Base-by-base conservation (phyloP, 2,329 filamentous ascomycete species). In the Scolecobasidium constrictum region DNA sequence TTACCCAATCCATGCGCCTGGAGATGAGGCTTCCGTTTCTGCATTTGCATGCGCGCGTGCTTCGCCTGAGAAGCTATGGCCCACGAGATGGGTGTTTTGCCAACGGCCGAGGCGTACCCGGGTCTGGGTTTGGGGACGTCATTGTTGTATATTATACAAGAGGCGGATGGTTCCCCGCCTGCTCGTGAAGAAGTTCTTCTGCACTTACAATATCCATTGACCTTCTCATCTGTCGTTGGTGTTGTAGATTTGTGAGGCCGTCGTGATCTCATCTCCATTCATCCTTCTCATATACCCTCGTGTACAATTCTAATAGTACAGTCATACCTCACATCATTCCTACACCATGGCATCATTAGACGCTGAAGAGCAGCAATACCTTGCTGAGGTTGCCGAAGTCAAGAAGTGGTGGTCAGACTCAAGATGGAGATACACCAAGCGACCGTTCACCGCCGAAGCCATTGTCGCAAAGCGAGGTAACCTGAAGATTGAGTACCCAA, bases 391-490 rank as follows among this genome's bases (percentile, higher is more conserved):
- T 47, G 78, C 82, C 55, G 78, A 83, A 52, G 82, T 96, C 52
- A 86, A 95, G 76, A 69, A 83, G 63, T 98, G 92, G 92, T 98
- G 92, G 92, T 74, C 71, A 42, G 85, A 93, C 55, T 77, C 86
- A 45, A 77, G 92, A 72, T 98, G 92, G 92, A 77, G 85, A 60
- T 78, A 86, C 65, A 98, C 92, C 54, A 88, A 84, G 69, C 77
- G 92, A 46, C 81, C 92, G 18, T 98, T 92, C 63, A 94, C 88
- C 3, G 87, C 92, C 22, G 92, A 96, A 72, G 85, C 94, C 68
- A 96, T 98, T 58, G 92, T 94, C 49, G 81, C 85, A 41, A 98
- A 98, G 77, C 75, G 92, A 58, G 92, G 92, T 45, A 88, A 83
- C 57, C 69, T 98, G 55, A 86, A 83, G 66, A 83, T 96, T 54